These are phyloP conservation scores for Cryptosporidium bovis DNA, from an alignment of 169 alveolate species.

Conservation along the genomic window DNA sequence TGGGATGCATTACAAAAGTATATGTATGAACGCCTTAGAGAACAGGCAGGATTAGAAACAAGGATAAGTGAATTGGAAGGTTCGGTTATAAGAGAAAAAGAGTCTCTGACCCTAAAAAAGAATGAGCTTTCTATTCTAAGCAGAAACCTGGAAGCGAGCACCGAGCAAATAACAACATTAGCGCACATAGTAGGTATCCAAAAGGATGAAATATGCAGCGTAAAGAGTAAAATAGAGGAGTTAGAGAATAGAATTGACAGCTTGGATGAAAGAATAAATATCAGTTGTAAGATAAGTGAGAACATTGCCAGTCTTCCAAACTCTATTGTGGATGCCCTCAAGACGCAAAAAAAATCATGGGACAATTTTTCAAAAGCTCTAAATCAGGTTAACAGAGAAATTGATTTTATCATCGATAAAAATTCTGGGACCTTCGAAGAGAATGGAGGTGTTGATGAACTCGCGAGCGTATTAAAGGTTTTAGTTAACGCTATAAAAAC, in stretches of 20 bases:
- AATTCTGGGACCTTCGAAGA: constrained; percentile 35
- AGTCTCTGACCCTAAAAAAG: not conserved
- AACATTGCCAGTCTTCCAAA: constrained; percentile 33
- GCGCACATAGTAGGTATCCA: constrained; percentile 8
- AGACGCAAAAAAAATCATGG: constrained; percentile 42
- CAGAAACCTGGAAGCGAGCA: constrained; percentile 37
- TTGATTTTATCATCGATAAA: constrained; percentile 22
- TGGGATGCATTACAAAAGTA: constrained; percentile 46
- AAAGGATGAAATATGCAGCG: constrained; percentile 2
- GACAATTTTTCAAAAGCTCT: constrained; percentile 2
- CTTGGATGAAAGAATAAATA: constrained; percentile 28
- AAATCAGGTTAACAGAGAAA: constrained; percentile 44
- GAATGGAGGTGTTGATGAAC: constrained; percentile 25
- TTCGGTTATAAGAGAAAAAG: not conserved
- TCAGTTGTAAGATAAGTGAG: constrained; percentile 14
- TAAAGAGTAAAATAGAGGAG: not conserved
- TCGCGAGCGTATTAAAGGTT: constrained; percentile 15
- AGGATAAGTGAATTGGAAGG: constrained; percentile 53
- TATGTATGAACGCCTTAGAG: constrained; percentile 35
- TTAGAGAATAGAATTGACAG: constrained; percentile 12
- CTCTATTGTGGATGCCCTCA: constrained; percentile 14
- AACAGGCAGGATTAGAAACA: constrained; percentile 33
- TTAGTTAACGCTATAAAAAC: constrained; percentile 25
- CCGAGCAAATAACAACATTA: constrained; percentile 51
- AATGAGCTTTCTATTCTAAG: not conserved